Evolutionary conservation across 139 green algal genomes (phyloP).

Genomic region (Micractinium conductrix): DNA sequence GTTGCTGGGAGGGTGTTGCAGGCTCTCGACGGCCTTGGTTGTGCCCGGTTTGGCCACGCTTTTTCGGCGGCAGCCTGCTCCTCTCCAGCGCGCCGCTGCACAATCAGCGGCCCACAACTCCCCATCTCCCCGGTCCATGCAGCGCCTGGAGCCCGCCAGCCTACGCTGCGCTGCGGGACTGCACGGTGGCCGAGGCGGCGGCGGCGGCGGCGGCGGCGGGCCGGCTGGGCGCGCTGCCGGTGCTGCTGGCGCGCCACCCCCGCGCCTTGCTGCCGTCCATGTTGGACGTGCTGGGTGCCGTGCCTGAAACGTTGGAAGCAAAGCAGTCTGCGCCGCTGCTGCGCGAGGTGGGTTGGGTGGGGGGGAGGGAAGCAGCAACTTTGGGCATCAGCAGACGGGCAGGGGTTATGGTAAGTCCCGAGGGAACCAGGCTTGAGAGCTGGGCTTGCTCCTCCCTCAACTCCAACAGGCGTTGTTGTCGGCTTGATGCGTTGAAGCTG

Average conservation of each 20-base stretch:
- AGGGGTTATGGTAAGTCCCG: too few relatives aligned
- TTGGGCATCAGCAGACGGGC: too few relatives aligned
- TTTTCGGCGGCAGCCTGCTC: neutral
- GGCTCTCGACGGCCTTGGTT: neutral
- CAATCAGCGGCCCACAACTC: too few relatives aligned
- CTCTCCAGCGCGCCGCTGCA: neutral
- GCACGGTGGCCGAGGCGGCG: neutral
- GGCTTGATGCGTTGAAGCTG: neutral
- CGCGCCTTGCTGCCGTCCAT: conserved; percentile 10
- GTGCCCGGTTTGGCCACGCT: neutral
- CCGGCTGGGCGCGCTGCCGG: neutral
- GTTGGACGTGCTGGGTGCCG: conserved; percentile 29
- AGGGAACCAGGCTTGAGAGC: too few relatives aligned
- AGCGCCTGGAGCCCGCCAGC: conserved; percentile 22
- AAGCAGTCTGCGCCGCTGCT: conserved; percentile 26
- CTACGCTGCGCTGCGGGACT: conserved; percentile 23
- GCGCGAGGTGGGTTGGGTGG: conserved; percentile 14
- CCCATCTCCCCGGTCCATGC: neutral
- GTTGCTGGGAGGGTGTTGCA: too few relatives aligned
- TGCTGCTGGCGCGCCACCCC: conserved; percentile 38
- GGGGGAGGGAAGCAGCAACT: too few relatives aligned
- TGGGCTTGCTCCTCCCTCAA: too few relatives aligned
- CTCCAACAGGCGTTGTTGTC: too few relatives aligned
- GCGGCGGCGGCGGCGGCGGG: neutral
- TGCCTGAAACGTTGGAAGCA: conserved; percentile 37